Evolutionary conservation across 805 yeast genomes (phyloP), one percentile per base, ranked within the genome.

Genomic region (Ascoidea rubescens): DNA sequence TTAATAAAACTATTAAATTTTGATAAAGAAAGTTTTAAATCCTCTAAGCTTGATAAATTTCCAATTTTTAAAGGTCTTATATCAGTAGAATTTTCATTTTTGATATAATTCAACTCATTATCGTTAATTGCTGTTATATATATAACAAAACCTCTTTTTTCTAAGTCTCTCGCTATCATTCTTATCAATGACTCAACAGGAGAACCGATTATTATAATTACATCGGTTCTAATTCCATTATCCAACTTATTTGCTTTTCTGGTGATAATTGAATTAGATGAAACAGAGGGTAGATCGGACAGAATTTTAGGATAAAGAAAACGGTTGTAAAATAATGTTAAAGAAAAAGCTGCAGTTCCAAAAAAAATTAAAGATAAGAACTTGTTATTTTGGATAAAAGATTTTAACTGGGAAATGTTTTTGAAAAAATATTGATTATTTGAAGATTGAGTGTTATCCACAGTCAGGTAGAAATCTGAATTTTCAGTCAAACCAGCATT

Each of bases 111-210:
- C 47, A 71, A 62, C 42, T 64, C 66, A 33, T 62, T 62, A 8
- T 66, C 60, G 45, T 67, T 67, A 1, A 74, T 63, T 1, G 69
- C 65, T 0, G 95, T 81, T 56, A 87, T 72, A 62, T 83, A 87
- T 3, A 88, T 89, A 37, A 88, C 82, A 62, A 84, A 87, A 1
- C 96, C 95, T 51, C 95, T 70, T 48, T 75, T 74, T 56, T 86
- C 89, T 56, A 87, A 72, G 62, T 87, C 96, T 53, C 77, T 72
- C 1, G 89, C 86, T 33, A 87, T 67, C 50, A 81, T 71, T 53
- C 86, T 72, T 0, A 87, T 79, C 52, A 86, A 67, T 1, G 88
- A 87, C 56, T 85, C 91, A 2, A 78, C 71, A 1, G 90, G 89
- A 1, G 88, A 81, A 1, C 95, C 95, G 4, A 87, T 73, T 4